phyloP scores from a whole-genome alignment of 2,329 filamentous ascomycete species.

The Arthrocladium fulminans region DNA sequence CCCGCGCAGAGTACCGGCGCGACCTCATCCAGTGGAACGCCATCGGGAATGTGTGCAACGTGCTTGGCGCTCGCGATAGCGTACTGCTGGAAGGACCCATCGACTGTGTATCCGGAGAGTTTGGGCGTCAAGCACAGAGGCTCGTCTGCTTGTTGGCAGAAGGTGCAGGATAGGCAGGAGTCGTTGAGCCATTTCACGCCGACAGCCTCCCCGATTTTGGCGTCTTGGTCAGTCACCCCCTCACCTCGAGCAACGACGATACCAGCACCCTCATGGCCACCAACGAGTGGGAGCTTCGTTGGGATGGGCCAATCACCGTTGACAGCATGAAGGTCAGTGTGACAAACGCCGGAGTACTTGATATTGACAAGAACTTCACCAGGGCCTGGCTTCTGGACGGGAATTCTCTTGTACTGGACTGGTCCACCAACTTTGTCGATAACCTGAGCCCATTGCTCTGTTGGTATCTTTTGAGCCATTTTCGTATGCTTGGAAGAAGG shows the following conservation, averaged over 20 bases:
- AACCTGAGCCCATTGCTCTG: conserved; percentile 85
- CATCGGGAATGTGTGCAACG: conserved; percentile 71
- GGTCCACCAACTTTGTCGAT: conserved; percentile 70
- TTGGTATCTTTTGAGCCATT: conserved; percentile 50
- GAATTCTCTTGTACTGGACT: conserved; percentile 52
- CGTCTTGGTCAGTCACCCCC: conserved; percentile 64
- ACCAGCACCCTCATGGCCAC: conserved; percentile 64
- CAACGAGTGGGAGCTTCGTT: conserved; percentile 77
- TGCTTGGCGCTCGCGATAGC: conserved; percentile 77
- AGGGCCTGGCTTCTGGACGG: conserved; percentile 68
- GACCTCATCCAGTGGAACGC: conserved; percentile 64
- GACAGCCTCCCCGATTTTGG: conserved; percentile 64
- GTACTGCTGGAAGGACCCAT: conserved; percentile 89
- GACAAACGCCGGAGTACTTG: conserved; percentile 84
- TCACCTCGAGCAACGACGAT: conserved; percentile 71
- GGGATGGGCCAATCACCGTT: conserved; percentile 82
- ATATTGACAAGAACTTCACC: conserved; percentile 90
- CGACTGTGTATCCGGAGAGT: conserved; percentile 85
- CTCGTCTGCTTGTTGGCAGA: conserved; percentile 74
- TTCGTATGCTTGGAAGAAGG: neutral
- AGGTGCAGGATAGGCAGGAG: conserved; percentile 71
- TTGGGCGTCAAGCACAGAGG: conserved; percentile 66
- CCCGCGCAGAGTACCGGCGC: conserved; percentile 76
- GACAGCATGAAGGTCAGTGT: conserved; percentile 74
- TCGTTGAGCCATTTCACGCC: conserved; percentile 93